Conservation (phyloP, 768 basidiomycete genomes). For the Macrocybe gigantea region DNA sequence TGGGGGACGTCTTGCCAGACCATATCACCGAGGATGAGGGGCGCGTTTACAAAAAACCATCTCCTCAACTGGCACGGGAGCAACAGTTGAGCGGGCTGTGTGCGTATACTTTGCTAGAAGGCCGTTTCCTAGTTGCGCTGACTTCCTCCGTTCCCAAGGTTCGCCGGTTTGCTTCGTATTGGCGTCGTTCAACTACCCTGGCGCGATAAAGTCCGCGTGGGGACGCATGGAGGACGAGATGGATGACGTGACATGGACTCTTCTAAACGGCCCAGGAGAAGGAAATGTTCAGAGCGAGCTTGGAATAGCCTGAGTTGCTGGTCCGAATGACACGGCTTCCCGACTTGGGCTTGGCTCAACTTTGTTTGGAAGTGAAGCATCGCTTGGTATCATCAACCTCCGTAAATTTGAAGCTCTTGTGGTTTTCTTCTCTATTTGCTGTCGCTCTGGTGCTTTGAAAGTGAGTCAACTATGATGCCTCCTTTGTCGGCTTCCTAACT, state of each 20-base stretch:
- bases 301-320: conserved; percentile 46
- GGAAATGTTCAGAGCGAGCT: conserved; percentile 28
- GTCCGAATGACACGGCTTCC: conserved; percentile 72
- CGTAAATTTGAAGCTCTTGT: too few species aligned
- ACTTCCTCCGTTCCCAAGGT: conserved; percentile 33
- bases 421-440: too few species aligned
- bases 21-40: conserved; percentile 26
- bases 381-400: too few species aligned
- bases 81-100: conserved; percentile 75
- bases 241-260: conserved; percentile 57
- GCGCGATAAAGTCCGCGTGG: conserved; percentile 62
- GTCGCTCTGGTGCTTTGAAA: too few species aligned
- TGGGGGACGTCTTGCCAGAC: conserved; percentile 61
- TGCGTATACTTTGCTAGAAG: conserved; percentile 46
- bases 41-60: conserved; percentile 11
- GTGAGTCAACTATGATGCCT: too few species aligned
- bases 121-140: not conserved
- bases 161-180: conserved; percentile 74
- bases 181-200: conserved; percentile 60
- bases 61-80: conserved; percentile 43
- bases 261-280: conserved; percentile 42
- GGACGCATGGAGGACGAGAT: conserved; percentile 65
- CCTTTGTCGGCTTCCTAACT: too few species aligned
- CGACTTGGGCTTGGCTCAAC: conserved; percentile 67
- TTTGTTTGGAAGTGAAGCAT: conserved; percentile 36